phyloP scores from a whole-genome alignment of 2,329 filamentous ascomycete species.

The Capronia americana region DNA sequence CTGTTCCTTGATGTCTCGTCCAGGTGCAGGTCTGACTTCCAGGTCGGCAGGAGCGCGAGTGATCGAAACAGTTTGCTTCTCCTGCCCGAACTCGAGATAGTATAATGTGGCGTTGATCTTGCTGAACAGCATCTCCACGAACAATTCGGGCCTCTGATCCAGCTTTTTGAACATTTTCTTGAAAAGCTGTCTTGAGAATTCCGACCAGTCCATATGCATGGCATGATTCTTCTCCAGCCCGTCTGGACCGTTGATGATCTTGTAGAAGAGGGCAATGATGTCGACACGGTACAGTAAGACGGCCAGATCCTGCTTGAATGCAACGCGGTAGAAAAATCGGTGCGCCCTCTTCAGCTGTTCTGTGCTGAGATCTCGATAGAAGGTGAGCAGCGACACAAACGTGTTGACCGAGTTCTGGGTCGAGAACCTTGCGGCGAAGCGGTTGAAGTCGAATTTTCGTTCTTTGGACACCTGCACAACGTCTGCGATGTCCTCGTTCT shows the following conservation, averaged over 20 bases:
- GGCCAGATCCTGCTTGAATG: slow-evolving; percentile 92
- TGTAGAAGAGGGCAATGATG: slow-evolving; percentile 85
- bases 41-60: slow-evolving; percentile 78
- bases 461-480: slow-evolving; percentile 77
- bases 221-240: slow-evolving; percentile 70
- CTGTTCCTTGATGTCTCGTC: slow-evolving; percentile 68
- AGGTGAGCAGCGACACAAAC: slow-evolving; percentile 79
- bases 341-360: slow-evolving; percentile 89
- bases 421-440: slow-evolving; percentile 80
- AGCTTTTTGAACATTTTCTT: slow-evolving; percentile 83
- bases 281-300: slow-evolving; percentile 90
- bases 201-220: slow-evolving; percentile 89
- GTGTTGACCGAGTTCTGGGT: slow-evolving; percentile 87
- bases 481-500: slow-evolving; percentile 74
- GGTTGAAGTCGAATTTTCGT: slow-evolving; percentile 90
- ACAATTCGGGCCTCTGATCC: slow-evolving; percentile 79
- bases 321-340: slow-evolving; percentile 90
- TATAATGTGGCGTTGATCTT: slow-evolving; percentile 83
- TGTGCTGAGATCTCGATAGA: slow-evolving; percentile 78
- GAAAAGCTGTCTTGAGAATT: slow-evolving; percentile 82
- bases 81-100: slow-evolving; percentile 89
- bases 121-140: slow-evolving; percentile 93
- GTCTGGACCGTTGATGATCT: slow-evolving; percentile 88
- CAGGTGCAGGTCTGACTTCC: slow-evolving; percentile 76
- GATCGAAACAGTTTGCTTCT: slow-evolving; percentile 74